Conservation (phyloP, 1,284 basidiomycete species). For the Boletus semigastroideus region DNA sequence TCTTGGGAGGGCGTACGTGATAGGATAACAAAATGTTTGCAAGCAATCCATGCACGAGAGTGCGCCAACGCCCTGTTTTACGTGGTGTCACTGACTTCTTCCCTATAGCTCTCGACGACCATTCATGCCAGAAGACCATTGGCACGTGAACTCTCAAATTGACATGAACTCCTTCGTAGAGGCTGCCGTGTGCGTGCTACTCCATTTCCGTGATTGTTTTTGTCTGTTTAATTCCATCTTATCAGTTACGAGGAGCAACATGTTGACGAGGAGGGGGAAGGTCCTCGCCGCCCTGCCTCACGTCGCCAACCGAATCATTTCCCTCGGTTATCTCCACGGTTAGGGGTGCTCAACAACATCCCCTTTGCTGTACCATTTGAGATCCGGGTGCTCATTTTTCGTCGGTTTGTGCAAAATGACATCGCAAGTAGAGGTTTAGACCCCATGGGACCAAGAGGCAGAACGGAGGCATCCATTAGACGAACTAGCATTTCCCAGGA, state of each 20-base stretch:
- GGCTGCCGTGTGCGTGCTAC: conserved; percentile 68
- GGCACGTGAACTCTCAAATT: conserved; percentile 78
- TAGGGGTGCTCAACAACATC: conserved; percentile 93
- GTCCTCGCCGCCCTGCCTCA: conserved; percentile 45
- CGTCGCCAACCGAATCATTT: conserved; percentile 70
- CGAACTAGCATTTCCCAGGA: conserved; percentile 82
- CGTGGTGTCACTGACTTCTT: conserved; percentile 2
- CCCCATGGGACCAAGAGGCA: conserved; percentile 23
- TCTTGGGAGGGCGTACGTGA: conserved; percentile 48
- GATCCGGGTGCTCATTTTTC: conserved; percentile 86
- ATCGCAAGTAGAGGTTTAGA: conserved; percentile 25
- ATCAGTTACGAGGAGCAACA: conserved; percentile 59
- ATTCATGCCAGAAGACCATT: conserved; percentile 82
- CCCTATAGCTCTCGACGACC: conserved; percentile 69
- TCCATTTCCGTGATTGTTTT: neutral
- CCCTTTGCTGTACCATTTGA: conserved; percentile 97
- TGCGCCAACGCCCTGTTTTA: conserved; percentile 40
- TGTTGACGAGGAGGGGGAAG: conserved; percentile 33
- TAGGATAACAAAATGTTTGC: conserved; percentile 72
- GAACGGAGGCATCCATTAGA: conserved; percentile 64
- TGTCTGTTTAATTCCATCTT: neutral
- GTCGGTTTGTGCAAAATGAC: conserved; percentile 76
- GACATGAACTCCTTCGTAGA: conserved; percentile 89
- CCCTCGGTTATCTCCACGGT: conserved; percentile 75
- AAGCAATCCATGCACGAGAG: conserved; percentile 85